A percentile compares a stretch with the other conserved stretches of the same genome.
Conservation (phyloP, 2,329 filamentous ascomycete species). For the Aspergillus oerlinghausenensis region DNA sequence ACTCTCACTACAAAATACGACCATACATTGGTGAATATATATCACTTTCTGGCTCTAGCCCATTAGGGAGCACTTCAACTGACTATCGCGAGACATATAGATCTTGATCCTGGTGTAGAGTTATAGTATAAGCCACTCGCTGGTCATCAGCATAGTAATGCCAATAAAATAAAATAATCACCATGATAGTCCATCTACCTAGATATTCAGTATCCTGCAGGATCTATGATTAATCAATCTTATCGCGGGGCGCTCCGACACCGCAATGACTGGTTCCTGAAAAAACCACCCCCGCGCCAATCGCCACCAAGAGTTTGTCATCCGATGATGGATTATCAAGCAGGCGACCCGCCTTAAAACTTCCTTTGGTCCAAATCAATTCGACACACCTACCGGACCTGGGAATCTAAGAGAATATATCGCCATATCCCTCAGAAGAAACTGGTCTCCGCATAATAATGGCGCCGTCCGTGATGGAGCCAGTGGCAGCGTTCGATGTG, state of each 20-base stretch:
- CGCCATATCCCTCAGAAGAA: background rate
- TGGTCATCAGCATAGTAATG: background rate
- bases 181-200: background rate
- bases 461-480: conserved; percentile 76
- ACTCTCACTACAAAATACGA: background rate
- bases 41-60: background rate
- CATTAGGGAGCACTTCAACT: background rate
- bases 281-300: conserved; percentile 17
- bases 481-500: conserved; percentile 67
- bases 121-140: background rate
- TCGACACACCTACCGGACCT: background rate
- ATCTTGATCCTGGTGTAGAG: background rate
- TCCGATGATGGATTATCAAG: conserved; percentile 29
- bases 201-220: background rate
- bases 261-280: conserved; percentile 6
- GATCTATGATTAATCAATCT: conserved; percentile 4
- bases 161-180: background rate
- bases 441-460: conserved; percentile 44
- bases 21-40: background rate
- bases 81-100: background rate
- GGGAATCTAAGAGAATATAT: background rate
- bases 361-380: background rate
- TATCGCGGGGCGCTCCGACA: conserved; percentile 14
- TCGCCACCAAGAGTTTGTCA: conserved; percentile 29
- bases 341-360: conserved; percentile 12